phyloP scores from a whole-genome alignment of 805 yeast genomes.

The Jamesozyma rosinii region DNA sequence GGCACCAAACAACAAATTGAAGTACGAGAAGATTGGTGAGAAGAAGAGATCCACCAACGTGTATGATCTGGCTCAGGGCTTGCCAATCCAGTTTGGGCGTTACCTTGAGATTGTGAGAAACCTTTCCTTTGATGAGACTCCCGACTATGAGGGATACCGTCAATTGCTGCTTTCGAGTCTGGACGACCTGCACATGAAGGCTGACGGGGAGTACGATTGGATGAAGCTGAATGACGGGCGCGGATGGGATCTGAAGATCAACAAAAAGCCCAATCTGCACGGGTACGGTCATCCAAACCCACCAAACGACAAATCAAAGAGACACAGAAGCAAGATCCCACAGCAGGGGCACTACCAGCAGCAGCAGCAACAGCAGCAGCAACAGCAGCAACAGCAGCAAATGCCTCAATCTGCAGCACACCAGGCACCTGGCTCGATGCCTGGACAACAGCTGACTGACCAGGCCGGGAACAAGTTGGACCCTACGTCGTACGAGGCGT shows the following conservation, averaged over 20 bases:
- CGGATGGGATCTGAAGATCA: conserved; percentile 88
- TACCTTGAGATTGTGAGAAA: conserved; percentile 83
- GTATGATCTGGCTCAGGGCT: conserved; percentile 76
- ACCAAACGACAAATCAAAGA: conserved; percentile 39
- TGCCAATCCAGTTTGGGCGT: conserved; percentile 88
- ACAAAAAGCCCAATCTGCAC: conserved; percentile 87
- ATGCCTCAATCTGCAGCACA: conserved; percentile 1
- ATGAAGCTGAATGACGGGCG: conserved; percentile 90
- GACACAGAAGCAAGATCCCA: conserved; percentile 16
- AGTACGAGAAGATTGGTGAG: conserved; percentile 95
- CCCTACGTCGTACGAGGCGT: conserved; percentile 35
- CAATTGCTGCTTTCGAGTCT: conserved; percentile 69
- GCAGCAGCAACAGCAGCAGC: conserved; percentile 13
- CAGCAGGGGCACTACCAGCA: conserved; percentile 9
- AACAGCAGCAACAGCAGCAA: conserved; percentile 8
- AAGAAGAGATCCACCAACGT: conserved; percentile 87
- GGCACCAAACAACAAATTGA: conserved; percentile 95
- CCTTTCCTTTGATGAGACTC: conserved; percentile 85
- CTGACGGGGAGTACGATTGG: conserved; percentile 96
- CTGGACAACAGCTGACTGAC: not conserved
- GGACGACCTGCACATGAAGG: conserved; percentile 56
- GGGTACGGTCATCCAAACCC: conserved; percentile 96
- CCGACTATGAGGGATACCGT: conserved; percentile 84
- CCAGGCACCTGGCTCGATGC: not conserved
- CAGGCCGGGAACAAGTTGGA: conserved; percentile 26